phyloP scores from a whole-genome alignment of 768 basidiomycete species.

The Podaxis rugospora region DNA sequence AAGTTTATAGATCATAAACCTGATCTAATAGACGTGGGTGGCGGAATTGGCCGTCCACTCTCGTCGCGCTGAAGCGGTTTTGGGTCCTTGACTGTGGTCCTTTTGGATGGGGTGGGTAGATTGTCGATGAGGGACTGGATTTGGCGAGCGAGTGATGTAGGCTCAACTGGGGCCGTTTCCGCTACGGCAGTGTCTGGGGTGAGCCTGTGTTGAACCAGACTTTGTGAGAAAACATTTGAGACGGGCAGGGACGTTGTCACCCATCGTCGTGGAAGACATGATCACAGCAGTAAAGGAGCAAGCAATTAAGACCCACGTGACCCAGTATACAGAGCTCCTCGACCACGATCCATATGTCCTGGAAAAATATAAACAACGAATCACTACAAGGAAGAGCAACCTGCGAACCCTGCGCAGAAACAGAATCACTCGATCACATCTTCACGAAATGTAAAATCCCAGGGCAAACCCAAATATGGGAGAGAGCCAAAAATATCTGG shows the following conservation, averaged over 20 bases:
- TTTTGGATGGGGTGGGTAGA: neutral
- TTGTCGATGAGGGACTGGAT: constrained; percentile 8
- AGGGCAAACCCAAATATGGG: too few relatives aligned
- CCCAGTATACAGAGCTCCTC: neutral
- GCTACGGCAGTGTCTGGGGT: neutral
- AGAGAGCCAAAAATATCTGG: too few relatives aligned
- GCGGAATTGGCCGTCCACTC: neutral
- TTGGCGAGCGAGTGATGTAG: constrained; percentile 1
- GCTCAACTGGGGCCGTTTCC: neutral
- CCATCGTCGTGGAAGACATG: neutral
- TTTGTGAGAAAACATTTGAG: constrained; percentile 6
- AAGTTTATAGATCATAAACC: constrained; percentile 54
- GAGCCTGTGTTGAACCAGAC: neutral
- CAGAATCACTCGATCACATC: too few relatives aligned
- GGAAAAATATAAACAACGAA: too few relatives aligned
- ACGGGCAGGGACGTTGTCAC: neutral
- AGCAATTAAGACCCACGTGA: neutral
- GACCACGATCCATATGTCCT: neutral
- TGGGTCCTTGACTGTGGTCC: neutral
- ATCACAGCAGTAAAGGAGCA: neutral
- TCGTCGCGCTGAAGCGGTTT: neutral
- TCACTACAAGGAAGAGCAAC: too few relatives aligned
- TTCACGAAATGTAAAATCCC: too few relatives aligned
- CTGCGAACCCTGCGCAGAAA: too few relatives aligned
- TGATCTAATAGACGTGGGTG: constrained; percentile 25